phyloP scores from a whole-genome alignment of 2,329 filamentous ascomycete genomes.

The Aspergillus sp. region DNA sequence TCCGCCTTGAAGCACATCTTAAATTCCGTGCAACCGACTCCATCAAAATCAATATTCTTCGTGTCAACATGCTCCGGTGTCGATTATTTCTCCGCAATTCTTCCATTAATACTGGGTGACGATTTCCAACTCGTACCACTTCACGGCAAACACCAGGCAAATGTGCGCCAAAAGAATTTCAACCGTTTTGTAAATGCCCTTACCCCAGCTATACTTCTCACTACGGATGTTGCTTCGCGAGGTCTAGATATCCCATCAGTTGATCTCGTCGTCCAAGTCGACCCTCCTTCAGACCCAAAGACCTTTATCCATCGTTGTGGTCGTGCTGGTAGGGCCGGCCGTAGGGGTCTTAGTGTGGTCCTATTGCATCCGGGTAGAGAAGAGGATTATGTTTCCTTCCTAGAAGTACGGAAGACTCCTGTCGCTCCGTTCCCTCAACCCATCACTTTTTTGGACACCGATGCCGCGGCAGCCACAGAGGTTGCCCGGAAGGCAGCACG shows the following conservation, averaged over 20 bases:
- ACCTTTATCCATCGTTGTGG: slow-evolving; percentile 69
- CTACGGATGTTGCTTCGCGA: slow-evolving; percentile 87
- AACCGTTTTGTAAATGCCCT: slow-evolving; percentile 73
- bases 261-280: slow-evolving; percentile 85
- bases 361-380: slow-evolving; percentile 83
- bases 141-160: slow-evolving; percentile 88
- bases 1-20: slow-evolving; percentile 72
- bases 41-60: slow-evolving; percentile 86
- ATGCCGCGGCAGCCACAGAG: slow-evolving; percentile 59
- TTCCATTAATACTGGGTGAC: slow-evolving; percentile 69
- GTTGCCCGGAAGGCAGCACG: slow-evolving; percentile 60
- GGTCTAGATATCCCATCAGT: slow-evolving; percentile 91
- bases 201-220: slow-evolving; percentile 77
- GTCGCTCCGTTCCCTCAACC: slow-evolving; percentile 64
- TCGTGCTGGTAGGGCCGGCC: slow-evolving; percentile 62
- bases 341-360: slow-evolving; percentile 77
- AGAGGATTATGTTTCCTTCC: slow-evolving; percentile 84
- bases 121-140: slow-evolving; percentile 73
- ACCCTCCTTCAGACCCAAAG: slow-evolving; percentile 84
- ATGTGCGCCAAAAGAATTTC: slow-evolving; percentile 86
- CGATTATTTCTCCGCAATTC: slow-evolving; percentile 84
- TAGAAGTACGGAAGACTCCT: slow-evolving; percentile 84
- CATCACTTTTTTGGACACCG: slow-evolving; percentile 58
- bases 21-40: slow-evolving; percentile 65
- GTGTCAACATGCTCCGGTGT: slow-evolving; percentile 92